Evolutionary conservation across 352 stramenopile species (phyloP).

Genomic region (Globisporangium orthogonon): DNA sequence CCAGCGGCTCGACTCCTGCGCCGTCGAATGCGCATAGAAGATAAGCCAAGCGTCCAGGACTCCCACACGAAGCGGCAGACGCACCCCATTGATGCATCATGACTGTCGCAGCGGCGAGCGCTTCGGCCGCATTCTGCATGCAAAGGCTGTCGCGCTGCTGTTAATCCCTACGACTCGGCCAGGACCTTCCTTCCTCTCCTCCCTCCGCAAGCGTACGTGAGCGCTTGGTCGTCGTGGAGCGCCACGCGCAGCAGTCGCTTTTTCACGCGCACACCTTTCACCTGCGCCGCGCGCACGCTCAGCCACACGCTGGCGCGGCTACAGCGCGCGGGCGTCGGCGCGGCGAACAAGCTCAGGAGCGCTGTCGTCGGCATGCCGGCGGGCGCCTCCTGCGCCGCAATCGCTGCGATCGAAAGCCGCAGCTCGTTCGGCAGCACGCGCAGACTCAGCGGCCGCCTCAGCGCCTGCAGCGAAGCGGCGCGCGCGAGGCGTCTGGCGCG

Average conservation of each 20-base stretch:
- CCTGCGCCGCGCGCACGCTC: not conserved
- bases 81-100: constrained; percentile 48
- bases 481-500: not conserved
- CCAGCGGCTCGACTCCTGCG: constrained; percentile 34
- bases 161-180: not conserved
- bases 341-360: constrained; percentile 3
- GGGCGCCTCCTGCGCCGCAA: not conserved
- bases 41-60: not conserved
- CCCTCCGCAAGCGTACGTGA: constrained; percentile 20
- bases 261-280: constrained; percentile 29
- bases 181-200: not conserved
- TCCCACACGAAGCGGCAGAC: not conserved
- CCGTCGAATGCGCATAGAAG: not conserved
- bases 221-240: constrained; percentile 10
- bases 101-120: constrained; percentile 20
- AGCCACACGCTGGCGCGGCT: constrained; percentile 1
- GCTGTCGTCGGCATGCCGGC: not conserved
- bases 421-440: constrained; percentile 16
- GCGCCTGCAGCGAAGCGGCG: constrained; percentile 18
- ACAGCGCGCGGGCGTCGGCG: not conserved
- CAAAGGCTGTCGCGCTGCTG: constrained; percentile 19
- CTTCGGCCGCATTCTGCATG: constrained; percentile 15
- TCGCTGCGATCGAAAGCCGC: constrained; percentile 10
- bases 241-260: constrained; percentile 22
- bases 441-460: constrained; percentile 22